Evolutionary conservation across 164 flowering plant species (phyloP), one percentile per base, ranked within the genome.

Genomic region (Berberis thunbergii): DNA sequence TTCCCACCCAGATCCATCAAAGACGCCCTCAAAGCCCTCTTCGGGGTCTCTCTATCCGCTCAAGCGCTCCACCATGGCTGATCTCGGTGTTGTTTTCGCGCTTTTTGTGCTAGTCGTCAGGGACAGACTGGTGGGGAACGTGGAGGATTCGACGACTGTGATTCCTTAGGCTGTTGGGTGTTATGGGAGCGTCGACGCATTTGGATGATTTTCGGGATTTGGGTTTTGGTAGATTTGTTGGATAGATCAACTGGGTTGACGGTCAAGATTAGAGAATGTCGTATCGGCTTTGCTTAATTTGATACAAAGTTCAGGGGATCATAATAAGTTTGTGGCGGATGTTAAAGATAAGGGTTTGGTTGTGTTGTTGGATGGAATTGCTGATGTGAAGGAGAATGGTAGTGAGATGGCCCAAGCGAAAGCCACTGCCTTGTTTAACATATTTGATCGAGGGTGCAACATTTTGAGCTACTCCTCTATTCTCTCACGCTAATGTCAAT

Each of bases 101-200:
- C 72, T 91, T 43, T 84, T 94, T 52, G 61, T 80, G 2, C 45
- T 85, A 11, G 80, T 86, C 6, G 64, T 83, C 50, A 84, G 75
- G 60, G 92, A 80, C 45, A 83, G 80, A 41, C 61, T 87, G 43
- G 68, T 80, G 2, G 97, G 97, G 58, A 57, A 91, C 4, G 79
- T 86, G 65, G 97, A 91, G 77, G 99, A 94, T 54, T 86, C 91
- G 1, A 81, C 90, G 5, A 97, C 99, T 53, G 96, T 94, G 68
- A 73, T 89, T n/a, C 97, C 96, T 40, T 97, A 94, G 71, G 68
- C 91, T 1, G 96, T 96, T 2, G 97, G 93, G 6, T 87, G 97
- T 69, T 81, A 77, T 67, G 97, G 81, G 79, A 77, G 86, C 45
- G 76, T 71, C 26, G 87, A 79, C 13, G 96, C 79, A 3, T 84